Percentiles rank a stretch among this genome's conserved stretches.
Evolutionary conservation across 1,139 yeast genomes (phyloP).

Genomic region (Saccharomyces pastorianus): DNA sequence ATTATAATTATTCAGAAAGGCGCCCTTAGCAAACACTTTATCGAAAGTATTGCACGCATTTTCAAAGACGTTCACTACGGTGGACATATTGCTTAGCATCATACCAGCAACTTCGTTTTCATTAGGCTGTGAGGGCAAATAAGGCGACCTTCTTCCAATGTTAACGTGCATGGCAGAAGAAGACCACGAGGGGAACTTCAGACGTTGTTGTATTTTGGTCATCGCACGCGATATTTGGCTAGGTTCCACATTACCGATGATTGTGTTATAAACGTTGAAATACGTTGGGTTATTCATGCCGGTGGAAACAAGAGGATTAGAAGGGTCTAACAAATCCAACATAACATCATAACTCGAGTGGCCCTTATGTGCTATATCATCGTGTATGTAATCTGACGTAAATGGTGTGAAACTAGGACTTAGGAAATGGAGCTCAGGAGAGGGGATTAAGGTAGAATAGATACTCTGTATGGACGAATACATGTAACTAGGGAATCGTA

Average conservation of each 20-base stretch:
- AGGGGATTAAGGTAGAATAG: constrained; percentile 74
- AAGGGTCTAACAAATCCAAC: constrained; percentile 71
- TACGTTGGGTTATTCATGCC: constrained; percentile 47
- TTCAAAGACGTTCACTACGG: constrained; percentile 58
- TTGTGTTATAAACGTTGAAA: constrained; percentile 63
- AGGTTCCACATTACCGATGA: constrained; percentile 69
- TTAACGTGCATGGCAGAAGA: constrained; percentile 76
- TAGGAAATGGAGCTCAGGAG: constrained; percentile 82
- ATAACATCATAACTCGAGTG: constrained; percentile 80
- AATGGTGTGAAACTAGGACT: constrained; percentile 86
- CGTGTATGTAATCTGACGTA: constrained; percentile 50
- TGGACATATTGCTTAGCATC: constrained; percentile 71
- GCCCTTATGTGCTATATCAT: constrained; percentile 54
- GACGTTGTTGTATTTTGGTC: constrained; percentile 66
- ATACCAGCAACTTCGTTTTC: constrained; percentile 50
- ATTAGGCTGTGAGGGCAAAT: constrained; percentile 25
- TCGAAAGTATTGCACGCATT: constrained; percentile 74
- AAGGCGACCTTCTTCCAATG: constrained; percentile 67
- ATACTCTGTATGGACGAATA: constrained; percentile 81
- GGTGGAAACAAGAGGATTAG: constrained; percentile 59
- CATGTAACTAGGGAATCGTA: constrained; percentile 87
- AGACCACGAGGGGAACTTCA: constrained; percentile 81
- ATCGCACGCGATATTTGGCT: constrained; percentile 74
- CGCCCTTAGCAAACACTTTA: constrained; percentile 66
- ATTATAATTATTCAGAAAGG: constrained; percentile 75